Evolutionary conservation across 2,329 filamentous ascomycete species (phyloP).

Genomic region (Tolypocladium paradoxum): DNA sequence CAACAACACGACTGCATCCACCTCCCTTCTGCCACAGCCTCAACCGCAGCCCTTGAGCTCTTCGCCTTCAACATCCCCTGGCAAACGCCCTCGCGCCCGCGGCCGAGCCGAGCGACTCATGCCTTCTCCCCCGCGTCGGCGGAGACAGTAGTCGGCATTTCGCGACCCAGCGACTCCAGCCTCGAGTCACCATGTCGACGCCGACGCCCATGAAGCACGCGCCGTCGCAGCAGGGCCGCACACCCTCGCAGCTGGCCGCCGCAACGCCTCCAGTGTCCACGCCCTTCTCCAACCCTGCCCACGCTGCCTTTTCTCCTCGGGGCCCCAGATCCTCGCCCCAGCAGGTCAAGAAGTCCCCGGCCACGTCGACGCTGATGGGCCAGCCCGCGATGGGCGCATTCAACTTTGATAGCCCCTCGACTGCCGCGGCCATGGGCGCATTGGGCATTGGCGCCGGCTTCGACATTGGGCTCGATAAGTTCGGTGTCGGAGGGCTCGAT

Average conservation of each 20-base stretch:
- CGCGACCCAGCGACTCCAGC: not conserved
- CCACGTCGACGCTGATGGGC: conserved; percentile 37
- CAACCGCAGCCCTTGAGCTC: too few species aligned
- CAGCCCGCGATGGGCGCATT: conserved; percentile 34
- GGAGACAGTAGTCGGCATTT: not conserved
- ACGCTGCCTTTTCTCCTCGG: conserved; percentile 48
- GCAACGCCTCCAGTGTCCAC: conserved; percentile 58
- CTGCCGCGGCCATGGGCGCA: conserved; percentile 49
- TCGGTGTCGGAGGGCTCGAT: conserved; percentile 37
- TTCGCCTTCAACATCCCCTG: not conserved
- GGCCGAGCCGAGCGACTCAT: conserved; percentile 1
- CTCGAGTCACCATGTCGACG: conserved; percentile 29
- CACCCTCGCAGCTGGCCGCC: conserved; percentile 40
- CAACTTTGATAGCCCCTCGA: conserved; percentile 55
- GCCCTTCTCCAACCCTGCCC: conserved; percentile 48
- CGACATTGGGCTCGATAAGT: conserved; percentile 41
- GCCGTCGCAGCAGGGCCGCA: conserved; percentile 30
- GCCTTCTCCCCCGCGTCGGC: not conserved
- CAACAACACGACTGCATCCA: not conserved
- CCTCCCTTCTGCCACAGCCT: too few species aligned
- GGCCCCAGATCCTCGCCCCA: conserved; percentile 51
- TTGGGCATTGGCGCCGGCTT: conserved; percentile 38
- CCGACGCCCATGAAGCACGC: conserved; percentile 39
- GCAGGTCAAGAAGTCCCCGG: conserved; percentile 53
- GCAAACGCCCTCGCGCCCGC: too few species aligned